Base-by-base conservation (phyloP, 2,329 filamentous ascomycete species). In the Colletotrichum sp. region DNA sequence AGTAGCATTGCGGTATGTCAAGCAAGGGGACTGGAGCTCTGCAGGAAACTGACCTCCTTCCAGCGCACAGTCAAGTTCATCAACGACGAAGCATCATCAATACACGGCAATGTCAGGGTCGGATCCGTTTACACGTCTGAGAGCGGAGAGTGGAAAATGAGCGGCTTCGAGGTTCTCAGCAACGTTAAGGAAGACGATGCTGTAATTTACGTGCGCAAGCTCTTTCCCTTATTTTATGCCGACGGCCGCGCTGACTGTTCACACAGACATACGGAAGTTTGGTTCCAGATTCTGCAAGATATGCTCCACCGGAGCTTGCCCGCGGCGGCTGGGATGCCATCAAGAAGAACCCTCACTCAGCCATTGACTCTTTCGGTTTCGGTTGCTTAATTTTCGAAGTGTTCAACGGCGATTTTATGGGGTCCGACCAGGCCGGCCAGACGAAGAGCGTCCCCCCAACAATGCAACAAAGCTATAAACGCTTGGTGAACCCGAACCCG, bases 81-180 rank as follows among this genome's bases (percentile, higher is more conserved):
- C 84, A 99, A 99, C 81, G 93, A 95, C 64, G 97, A 99, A 79
- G 97, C 96, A 5, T 90, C 94, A 4, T 98, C 96, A 0, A 94
- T 99, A 68, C 97, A 99, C 81, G 97, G 96, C 65, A 95, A 92
- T 80, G 88, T 99, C 69, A 93, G 95, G 77, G 94, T 95, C 24
- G 94, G 95, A 1, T 98, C 96, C 0, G 90, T 99, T 78, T 99
- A 96, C 85, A 97, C 95, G 6, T 96, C 95, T 77, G 96, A 99
- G 83, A 98, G 97, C 82, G 97, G 97, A 74, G 97, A 99, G 86
- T 99, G 97, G 97, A 99, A 98, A 82, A 88, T 99, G 3, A 96
- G 94, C 24, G 97, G 97, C 1, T 98, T 99, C 80, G 97, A 99
- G 79, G 91, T 98, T 7, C 85, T 99, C 75, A 99, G 96, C 86